These are phyloP conservation scores for Alopecurus myosuroides DNA, from an alignment of 176 grass and related monocot genomes.

Conservation along the genomic window DNA sequence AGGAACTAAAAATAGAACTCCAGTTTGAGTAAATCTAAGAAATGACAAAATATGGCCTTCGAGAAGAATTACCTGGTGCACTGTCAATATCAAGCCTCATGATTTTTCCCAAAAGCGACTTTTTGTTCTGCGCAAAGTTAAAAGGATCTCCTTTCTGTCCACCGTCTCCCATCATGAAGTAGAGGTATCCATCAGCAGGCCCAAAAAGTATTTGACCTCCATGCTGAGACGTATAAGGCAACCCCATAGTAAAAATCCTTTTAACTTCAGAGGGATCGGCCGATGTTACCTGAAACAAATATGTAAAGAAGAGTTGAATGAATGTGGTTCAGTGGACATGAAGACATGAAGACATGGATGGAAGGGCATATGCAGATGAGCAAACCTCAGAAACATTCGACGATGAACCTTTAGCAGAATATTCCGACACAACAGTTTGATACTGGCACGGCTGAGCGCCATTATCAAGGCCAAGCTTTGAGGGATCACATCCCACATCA, in stretches of 20 bases:
- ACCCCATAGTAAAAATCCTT: constrained; percentile 91
- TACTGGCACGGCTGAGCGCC: constrained; percentile 91
- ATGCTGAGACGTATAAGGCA: constrained; percentile 68
- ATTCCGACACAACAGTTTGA: constrained; percentile 69
- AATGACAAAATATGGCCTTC: neutral
- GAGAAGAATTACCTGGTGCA: constrained; percentile 45
- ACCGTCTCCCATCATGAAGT: constrained; percentile 95
- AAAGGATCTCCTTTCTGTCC: constrained; percentile 84
- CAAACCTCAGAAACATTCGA: constrained; percentile 70
- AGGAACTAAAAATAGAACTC: neutral
- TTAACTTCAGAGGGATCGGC: constrained; percentile 70
- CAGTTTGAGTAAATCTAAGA: neutral
- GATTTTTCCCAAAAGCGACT: constrained; percentile 84
- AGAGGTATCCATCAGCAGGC: constrained; percentile 78
- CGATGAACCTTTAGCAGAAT: constrained; percentile 68
- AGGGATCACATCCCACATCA: constrained; percentile 74
- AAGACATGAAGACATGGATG: neutral
- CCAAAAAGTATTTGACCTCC: constrained; percentile 88
- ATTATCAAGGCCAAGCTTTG: constrained; percentile 56
- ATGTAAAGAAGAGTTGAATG: neutral
- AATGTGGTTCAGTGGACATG: neutral
- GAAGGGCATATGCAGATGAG: neutral
- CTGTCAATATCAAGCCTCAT: constrained; percentile 76
- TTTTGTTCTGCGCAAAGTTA: constrained; percentile 95
- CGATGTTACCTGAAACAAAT: constrained; percentile 37